Percentiles rank a stretch among this genome's conserved stretches.
These are phyloP conservation scores for Hypoxylon cercidicola DNA, from an alignment of 495 filamentous ascomycete species.

Conservation along the genomic window DNA sequence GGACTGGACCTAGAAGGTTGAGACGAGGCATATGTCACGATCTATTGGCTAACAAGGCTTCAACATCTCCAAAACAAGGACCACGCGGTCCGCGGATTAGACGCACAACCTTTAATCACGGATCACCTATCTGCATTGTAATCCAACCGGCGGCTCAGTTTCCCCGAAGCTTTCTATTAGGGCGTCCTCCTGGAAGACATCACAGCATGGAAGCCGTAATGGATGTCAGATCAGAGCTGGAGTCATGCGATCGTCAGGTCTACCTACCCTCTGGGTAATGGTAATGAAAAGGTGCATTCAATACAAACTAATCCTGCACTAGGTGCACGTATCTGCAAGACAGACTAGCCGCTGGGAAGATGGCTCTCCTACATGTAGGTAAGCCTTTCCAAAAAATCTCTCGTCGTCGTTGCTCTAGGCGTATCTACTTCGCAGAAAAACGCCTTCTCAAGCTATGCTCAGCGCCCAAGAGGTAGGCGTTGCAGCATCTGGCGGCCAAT, in stretches of 20 bases:
- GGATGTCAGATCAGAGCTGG: not conserved
- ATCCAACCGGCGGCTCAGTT: no score
- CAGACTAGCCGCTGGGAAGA: constrained; percentile 1
- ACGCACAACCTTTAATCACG: no score
- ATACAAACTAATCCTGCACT: constrained; percentile 10
- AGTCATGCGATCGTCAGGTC: constrained; percentile 17
- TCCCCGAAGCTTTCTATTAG: no score
- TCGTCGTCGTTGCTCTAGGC: not conserved
- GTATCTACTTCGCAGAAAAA: constrained; percentile 17
- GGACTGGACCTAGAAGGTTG: not conserved
- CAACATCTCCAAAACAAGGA: no score
- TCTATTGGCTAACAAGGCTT: not conserved
- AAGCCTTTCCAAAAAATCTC: not conserved
- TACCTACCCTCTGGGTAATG: not conserved
- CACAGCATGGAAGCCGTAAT: not conserved
- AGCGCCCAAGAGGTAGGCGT: not conserved
- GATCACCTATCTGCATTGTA: no score
- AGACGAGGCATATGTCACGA: not conserved
- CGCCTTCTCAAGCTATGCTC: constrained; percentile 6
- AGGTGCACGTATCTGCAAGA: constrained; percentile 18
- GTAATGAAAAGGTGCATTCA: constrained; percentile 7
- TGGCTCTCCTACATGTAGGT: constrained; percentile 6
- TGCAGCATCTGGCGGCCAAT: constrained; percentile 5
- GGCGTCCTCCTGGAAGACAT: not conserved
- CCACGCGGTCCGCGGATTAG: no score